A percentile compares a stretch with the other conserved stretches of the same genome.
Evolutionary conservation across 495 filamentous ascomycete species (phyloP).

Genomic region (Hyaloscypha variabilis): DNA sequence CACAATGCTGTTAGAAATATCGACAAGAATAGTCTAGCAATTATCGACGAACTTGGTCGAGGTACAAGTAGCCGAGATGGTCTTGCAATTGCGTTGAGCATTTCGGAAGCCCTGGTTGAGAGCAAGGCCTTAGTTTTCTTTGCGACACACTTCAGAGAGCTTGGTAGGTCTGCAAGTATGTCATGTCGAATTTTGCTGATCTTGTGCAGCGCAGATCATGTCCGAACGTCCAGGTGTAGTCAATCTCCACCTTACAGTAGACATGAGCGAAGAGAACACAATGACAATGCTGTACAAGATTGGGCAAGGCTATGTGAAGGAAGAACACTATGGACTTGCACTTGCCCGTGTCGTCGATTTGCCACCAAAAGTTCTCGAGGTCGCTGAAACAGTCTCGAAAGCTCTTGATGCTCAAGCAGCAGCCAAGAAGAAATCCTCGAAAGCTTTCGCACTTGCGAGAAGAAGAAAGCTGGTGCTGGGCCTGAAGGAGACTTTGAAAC

Average conservation of each 20-base stretch:
- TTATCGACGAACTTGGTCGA: conserved; percentile 92
- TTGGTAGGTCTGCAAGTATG: conserved; percentile 45
- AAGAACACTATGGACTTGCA: conserved; percentile 77
- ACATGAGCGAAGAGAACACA: conserved; percentile 53
- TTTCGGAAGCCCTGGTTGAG: conserved; percentile 83
- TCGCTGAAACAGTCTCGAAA: conserved; percentile 66
- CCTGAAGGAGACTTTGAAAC: conserved; percentile 73
- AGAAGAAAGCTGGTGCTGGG: conserved; percentile 74
- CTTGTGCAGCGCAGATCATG: conserved; percentile 63
- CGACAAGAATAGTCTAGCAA: conserved; percentile 72
- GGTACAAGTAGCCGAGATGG: conserved; percentile 92
- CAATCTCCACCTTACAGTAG: conserved; percentile 78
- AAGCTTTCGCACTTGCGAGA: conserved; percentile 55
- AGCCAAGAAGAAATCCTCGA: conserved; percentile 56
- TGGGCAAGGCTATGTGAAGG: conserved; percentile 65
- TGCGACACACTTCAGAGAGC: conserved; percentile 86
- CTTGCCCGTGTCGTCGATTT: conserved; percentile 78
- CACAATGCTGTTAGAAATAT: conserved; percentile 63
- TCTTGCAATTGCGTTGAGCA: conserved; percentile 82
- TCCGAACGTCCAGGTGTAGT: conserved; percentile 73
- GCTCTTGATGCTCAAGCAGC: conserved; percentile 57
- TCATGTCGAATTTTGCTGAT: background rate
- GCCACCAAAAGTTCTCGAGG: conserved; percentile 63
- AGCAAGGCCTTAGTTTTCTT: conserved; percentile 84
- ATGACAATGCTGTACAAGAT: conserved; percentile 91